A percentile compares a stretch with the other conserved stretches of the same genome.
These are phyloP conservation scores for Penicillium hordei DNA, from an alignment of 2,329 filamentous ascomycete genomes.

Conservation along the genomic window DNA sequence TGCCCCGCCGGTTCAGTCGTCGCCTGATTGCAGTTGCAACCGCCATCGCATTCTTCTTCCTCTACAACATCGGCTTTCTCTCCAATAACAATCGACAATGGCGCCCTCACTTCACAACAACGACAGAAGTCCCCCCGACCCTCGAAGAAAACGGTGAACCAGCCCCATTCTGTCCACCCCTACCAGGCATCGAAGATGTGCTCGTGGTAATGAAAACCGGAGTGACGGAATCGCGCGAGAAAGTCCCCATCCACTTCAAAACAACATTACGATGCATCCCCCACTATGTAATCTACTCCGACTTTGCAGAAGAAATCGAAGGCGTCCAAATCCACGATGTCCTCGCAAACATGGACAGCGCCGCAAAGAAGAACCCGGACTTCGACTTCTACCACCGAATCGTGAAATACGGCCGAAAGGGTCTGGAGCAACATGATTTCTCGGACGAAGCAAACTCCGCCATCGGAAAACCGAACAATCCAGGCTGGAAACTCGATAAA, in stretches of 20 bases:
- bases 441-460: slow-evolving; percentile 42
- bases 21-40: slow-evolving; percentile 52
- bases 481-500: slow-evolving; percentile 55
- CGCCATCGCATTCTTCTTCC: slow-evolving; percentile 56
- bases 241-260: slow-evolving; percentile 56
- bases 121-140: slow-evolving; percentile 7
- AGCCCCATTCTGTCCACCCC: slow-evolving; percentile 29
- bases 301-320: slow-evolving; percentile 54
- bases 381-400: slow-evolving; percentile 55
- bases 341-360: slow-evolving; percentile 46
- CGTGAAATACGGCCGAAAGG: slow-evolving; percentile 44
- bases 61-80: slow-evolving; percentile 59
- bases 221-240: slow-evolving; percentile 56
- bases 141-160: slow-evolving; percentile 17
- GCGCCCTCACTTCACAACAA: slow-evolving; percentile 12
- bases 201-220: slow-evolving; percentile 60
- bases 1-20: slow-evolving; percentile 43
- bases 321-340: slow-evolving; percentile 54
- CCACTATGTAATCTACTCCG: slow-evolving; percentile 59
- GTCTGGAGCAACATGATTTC: slow-evolving; percentile 41
- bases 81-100: slow-evolving; percentile 41
- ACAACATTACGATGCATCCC: slow-evolving; percentile 58
- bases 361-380: slow-evolving; percentile 44
- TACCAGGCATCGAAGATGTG: slow-evolving; percentile 51
- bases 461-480: slow-evolving; percentile 47